Conservation (phyloP, 108 stramenopile genomes). For the Cyclostephanos invisitatus region DNA sequence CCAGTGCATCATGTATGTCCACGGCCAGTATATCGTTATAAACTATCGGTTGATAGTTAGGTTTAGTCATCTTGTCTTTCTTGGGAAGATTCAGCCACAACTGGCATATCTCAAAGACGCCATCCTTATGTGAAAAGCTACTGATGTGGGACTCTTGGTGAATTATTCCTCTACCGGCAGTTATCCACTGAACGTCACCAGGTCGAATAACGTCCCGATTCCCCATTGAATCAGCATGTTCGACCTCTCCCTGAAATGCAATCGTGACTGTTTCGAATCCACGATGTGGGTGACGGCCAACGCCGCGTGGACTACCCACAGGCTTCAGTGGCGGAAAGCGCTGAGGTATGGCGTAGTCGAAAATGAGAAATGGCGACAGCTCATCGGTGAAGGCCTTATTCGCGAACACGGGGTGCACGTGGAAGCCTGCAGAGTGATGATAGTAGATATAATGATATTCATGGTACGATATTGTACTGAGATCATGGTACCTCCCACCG, state of each 20-base stretch:
- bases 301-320: constrained; percentile 54
- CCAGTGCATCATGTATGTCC: constrained; percentile 35
- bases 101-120: constrained; percentile 83
- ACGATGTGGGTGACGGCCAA: constrained; percentile 88
- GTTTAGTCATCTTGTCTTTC: constrained; percentile 85
- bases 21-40: constrained; percentile 69
- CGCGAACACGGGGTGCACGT: constrained; percentile 83
- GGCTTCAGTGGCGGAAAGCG: constrained; percentile 47
- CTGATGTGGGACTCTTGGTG: constrained; percentile 86
- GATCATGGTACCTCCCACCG: too few species aligned
- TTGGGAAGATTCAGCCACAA: constrained; percentile 89
- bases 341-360: constrained; percentile 82
- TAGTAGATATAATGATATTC: too few species aligned
- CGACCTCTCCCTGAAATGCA: constrained; percentile 89
- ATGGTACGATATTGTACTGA: too few species aligned
- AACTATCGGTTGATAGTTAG: constrained; percentile 76
- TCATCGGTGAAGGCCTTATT: constrained; percentile 78
- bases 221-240: constrained; percentile 84
- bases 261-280: constrained; percentile 93
- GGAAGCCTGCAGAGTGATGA: constrained; percentile 41
- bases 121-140: constrained; percentile 65
- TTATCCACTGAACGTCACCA: constrained; percentile 96
- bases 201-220: constrained; percentile 72
- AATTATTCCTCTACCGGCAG: constrained; percentile 91
- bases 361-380: constrained; percentile 81